A percentile compares a stretch with the other conserved stretches of the same genome.
Evolutionary conservation across 768 basidiomycete genomes (phyloP).

Genomic region (Sutorius australiensis): DNA sequence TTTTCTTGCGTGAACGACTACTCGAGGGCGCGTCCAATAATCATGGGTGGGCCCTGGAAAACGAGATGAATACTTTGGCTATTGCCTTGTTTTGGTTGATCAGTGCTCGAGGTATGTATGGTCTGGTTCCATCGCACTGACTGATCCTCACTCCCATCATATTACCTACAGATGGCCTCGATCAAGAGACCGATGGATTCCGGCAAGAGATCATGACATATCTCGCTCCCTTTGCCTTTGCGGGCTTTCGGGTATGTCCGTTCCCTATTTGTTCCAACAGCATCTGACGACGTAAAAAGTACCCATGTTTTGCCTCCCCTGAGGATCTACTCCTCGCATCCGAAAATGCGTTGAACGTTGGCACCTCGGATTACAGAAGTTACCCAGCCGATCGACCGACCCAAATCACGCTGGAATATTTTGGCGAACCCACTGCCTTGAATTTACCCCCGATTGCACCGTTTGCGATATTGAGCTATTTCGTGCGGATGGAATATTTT

Average conservation of each 20-base stretch:
- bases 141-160: not conserved
- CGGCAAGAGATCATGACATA: conserved; percentile 34
- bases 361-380: conserved; percentile 20
- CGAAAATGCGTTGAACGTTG: conserved; percentile 9
- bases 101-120: conserved; percentile 29
- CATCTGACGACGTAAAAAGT: conserved; percentile 17
- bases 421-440: conserved; percentile 36
- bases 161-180: conserved; percentile 14
- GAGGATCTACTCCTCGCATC: conserved; percentile 32
- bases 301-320: conserved; percentile 39
- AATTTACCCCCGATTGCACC: conserved; percentile 42
- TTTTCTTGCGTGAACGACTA: conserved; percentile 39
- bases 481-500: conserved; percentile 39
- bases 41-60: conserved; percentile 48
- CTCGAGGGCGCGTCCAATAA: conserved; percentile 37
- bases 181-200: conserved; percentile 32
- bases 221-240: conserved; percentile 45
- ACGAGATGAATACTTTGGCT: conserved; percentile 43
- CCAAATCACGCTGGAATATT: conserved; percentile 37
- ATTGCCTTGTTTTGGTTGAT: conserved; percentile 48
- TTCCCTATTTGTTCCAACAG: not conserved
- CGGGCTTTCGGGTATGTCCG: conserved; percentile 45
- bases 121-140: not conserved
- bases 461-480: conserved; percentile 48
- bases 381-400: conserved; percentile 32